Evolutionary conservation across 176 grass and related monocot species (phyloP).

Genomic region (Eremochloa ophiuroides): DNA sequence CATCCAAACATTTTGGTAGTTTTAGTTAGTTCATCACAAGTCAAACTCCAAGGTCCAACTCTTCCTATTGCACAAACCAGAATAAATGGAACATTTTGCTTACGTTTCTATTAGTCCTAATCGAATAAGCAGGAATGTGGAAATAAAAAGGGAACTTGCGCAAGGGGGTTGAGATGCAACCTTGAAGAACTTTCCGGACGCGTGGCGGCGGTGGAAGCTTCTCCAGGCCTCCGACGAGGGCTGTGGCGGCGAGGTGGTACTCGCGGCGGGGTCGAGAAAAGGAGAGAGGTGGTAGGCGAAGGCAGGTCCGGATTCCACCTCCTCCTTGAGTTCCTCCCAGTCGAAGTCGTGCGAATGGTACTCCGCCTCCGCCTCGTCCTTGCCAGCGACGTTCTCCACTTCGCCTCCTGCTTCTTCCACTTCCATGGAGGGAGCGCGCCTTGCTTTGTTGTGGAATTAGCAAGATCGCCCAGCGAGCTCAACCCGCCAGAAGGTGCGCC

Average conservation of each 20-base stretch:
- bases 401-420: not conserved
- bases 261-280: not conserved
- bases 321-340: constrained; percentile 65
- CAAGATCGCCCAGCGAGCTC: not conserved
- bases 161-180: not conserved
- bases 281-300: constrained; percentile 65
- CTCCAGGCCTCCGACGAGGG: constrained; percentile 59
- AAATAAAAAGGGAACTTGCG: not conserved
- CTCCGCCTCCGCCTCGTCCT: constrained; percentile 44
- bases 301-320: constrained; percentile 61
- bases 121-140: not conserved
- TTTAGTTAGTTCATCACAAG: not conserved
- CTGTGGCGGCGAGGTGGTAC: not conserved
- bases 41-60: constrained; percentile 14
- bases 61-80: not conserved
- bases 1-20: not conserved
- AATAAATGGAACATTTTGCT: not conserved
- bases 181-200: constrained; percentile 83
- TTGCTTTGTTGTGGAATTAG: not conserved
- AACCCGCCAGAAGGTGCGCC: not conserved
- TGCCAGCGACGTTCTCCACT: not conserved
- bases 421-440: constrained; percentile 2
- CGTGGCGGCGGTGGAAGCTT: constrained; percentile 82
- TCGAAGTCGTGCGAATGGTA: constrained; percentile 80
- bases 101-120: not conserved